Conservation (phyloP, 352 stramenopile species). For the Globisporangium rhizosaccharum region DNA sequence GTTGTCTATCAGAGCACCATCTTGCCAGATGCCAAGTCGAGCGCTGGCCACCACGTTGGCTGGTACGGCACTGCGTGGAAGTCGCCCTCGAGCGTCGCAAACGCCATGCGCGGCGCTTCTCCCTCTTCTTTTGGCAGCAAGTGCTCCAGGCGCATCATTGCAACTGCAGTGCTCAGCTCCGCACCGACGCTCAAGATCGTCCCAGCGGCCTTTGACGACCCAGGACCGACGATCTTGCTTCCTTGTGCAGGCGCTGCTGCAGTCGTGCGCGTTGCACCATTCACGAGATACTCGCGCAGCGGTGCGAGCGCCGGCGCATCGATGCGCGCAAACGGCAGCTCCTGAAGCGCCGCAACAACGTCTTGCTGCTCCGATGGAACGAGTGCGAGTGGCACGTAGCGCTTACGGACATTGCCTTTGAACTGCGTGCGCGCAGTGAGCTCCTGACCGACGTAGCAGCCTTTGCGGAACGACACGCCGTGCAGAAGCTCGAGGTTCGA, state of each 20-base stretch:
- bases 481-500: slow-evolving; percentile 90
- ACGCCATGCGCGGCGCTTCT: slow-evolving; percentile 39
- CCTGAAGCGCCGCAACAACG: slow-evolving; percentile 37
- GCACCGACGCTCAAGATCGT: slow-evolving; percentile 33
- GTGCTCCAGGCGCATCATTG: slow-evolving; percentile 78
- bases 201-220: slow-evolving; percentile 53
- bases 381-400: slow-evolving; percentile 68
- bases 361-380: slow-evolving; percentile 46
- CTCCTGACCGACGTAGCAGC: slow-evolving; percentile 95
- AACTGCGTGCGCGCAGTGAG: slow-evolving; percentile 93
- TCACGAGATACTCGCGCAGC: slow-evolving; percentile 43
- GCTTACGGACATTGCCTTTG: slow-evolving; percentile 84
- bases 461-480: slow-evolving; percentile 91
- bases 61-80: slow-evolving; percentile 71
- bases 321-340: slow-evolving; percentile 60
- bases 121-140: slow-evolving; percentile 43
- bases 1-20: slow-evolving; percentile 36
- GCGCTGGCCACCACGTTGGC: slow-evolving; percentile 63
- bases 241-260: slow-evolving; percentile 23
- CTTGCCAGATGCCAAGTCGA: slow-evolving; percentile 75
- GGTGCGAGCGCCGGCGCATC: slow-evolving; percentile 26
- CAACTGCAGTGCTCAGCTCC: slow-evolving; percentile 47
- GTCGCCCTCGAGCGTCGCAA: slow-evolving; percentile 54
- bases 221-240: slow-evolving; percentile 46
- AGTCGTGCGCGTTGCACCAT: slow-evolving; percentile 22